Percentiles rank a stretch among this genome's conserved stretches.
Evolutionary conservation across 805 yeast species (phyloP).

Genomic region (Osmozyma mogii): DNA sequence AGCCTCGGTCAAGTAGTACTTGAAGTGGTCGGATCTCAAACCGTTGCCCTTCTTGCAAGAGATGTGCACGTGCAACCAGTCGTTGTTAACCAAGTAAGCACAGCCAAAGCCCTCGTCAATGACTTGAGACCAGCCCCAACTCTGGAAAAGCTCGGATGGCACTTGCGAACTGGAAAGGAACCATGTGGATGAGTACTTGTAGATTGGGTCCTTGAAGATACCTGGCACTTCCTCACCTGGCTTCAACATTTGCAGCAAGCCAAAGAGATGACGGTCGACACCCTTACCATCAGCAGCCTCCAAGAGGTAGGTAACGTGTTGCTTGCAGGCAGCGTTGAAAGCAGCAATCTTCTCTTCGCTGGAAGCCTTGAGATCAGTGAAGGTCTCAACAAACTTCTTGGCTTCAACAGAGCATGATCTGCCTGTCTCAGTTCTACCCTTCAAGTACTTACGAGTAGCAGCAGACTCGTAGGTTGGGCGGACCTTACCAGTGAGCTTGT

Average conservation of each 20-base stretch:
- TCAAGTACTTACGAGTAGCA: conserved; percentile 79
- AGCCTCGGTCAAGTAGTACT: conserved; percentile 62
- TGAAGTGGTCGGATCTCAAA: conserved; percentile 49
- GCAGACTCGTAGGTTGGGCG: conserved; percentile 96
- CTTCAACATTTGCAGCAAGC: conserved; percentile 65
- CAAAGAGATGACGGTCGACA: conserved; percentile 89
- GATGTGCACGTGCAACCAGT: conserved; percentile 80
- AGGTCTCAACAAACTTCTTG: conserved; percentile 60
- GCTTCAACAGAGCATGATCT: conserved; percentile 75
- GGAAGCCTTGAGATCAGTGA: conserved; percentile 51
- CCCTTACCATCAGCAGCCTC: conserved; percentile 83
- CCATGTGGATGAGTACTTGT: conserved; percentile 76
- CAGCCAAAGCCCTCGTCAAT: conserved; percentile 89
- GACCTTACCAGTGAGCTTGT: conserved; percentile 66
- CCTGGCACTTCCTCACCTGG: conserved; percentile 56
- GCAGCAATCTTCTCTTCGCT: conserved; percentile 52
- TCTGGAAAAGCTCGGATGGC: conserved; percentile 71
- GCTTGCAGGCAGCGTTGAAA: conserved; percentile 62
- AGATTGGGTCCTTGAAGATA: conserved; percentile 69
- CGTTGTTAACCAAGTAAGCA: conserved; percentile 85
- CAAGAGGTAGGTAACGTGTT: conserved; percentile 67
- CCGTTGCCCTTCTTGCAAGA: conserved; percentile 61
- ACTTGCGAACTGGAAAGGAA: conserved; percentile 82
- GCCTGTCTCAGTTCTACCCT: conserved; percentile 93
- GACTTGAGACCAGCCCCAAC: conserved; percentile 96